A percentile compares a stretch with the other conserved stretches of the same genome.
Conservation (phyloP, 176 grass and related monocot species). For the Cocos nucifera region DNA sequence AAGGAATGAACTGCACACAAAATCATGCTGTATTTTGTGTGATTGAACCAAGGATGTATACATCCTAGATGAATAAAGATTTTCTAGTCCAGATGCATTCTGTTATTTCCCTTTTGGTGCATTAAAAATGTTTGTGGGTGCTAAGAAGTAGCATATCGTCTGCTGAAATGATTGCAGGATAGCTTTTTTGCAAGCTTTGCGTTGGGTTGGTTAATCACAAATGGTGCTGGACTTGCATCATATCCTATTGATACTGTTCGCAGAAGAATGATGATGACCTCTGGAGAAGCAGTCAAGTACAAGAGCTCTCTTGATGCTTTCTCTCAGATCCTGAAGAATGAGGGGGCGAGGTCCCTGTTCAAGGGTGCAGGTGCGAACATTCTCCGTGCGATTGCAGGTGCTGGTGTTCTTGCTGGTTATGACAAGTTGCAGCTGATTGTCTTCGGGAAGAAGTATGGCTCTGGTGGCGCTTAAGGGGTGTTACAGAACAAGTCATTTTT, state of each 20-base stretch:
- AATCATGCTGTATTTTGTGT: no score
- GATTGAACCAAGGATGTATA: no score
- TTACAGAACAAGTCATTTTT: not conserved
- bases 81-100: no score
- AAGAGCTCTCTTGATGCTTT: conserved; percentile 83
- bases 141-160: not conserved
- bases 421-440: conserved; percentile 97
- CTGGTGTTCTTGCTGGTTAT: conserved; percentile 83
- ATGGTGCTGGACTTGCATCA: conserved; percentile 78
- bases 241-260: conserved; percentile 91
- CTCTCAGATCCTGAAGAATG: conserved; percentile 68
- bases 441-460: conserved; percentile 91
- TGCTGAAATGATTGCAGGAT: conserved; percentile 39
- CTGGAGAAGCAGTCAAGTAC: conserved; percentile 91
- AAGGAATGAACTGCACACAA: no score
- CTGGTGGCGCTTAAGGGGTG: conserved; percentile 50
- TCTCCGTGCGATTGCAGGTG: conserved; percentile 85
- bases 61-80: no score
- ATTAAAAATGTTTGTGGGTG: not conserved
- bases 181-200: conserved; percentile 89
- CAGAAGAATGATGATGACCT: conserved; percentile 99
- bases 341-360: conserved; percentile 79
- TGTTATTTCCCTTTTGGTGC: no score
- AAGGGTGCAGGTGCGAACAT: conserved; percentile 98
- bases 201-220: conserved; percentile 86